Conservation (phyloP, 805 yeast genomes). For the Lipomyces yamanashiensis region DNA sequence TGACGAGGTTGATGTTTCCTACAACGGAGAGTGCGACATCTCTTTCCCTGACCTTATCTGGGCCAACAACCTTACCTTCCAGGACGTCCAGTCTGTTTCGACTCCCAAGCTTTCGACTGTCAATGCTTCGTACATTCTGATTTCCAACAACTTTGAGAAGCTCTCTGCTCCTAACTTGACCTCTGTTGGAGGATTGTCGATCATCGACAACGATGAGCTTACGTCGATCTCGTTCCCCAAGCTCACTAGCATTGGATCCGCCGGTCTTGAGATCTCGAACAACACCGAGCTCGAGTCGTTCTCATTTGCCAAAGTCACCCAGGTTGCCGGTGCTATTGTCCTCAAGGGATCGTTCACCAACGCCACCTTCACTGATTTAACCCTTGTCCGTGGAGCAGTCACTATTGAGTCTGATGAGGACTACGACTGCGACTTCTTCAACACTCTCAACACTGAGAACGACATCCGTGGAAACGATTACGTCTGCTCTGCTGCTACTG, state of each 20-base stretch:
- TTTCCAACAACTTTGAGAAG: constrained; percentile 62
- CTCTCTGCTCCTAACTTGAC: constrained; percentile 53
- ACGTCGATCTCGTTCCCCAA: constrained; percentile 68
- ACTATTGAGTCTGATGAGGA: constrained; percentile 74
- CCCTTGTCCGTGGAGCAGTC: constrained; percentile 91
- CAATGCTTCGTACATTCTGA: constrained; percentile 82
- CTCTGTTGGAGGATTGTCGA: constrained; percentile 75
- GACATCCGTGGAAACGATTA: constrained; percentile 89
- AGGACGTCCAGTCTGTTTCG: constrained; percentile 74
- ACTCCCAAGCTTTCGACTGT: constrained; percentile 69
- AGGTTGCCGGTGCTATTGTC: constrained; percentile 87
- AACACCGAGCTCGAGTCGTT: constrained; percentile 72
- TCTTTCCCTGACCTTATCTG: constrained; percentile 59
- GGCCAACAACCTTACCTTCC: constrained; percentile 89
- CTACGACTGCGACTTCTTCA: constrained; percentile 80
- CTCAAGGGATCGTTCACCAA: constrained; percentile 79
- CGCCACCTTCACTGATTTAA: constrained; percentile 74
- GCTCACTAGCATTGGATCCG: constrained; percentile 72
- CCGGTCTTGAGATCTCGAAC: constrained; percentile 90
- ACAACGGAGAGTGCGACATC: constrained; percentile 77
- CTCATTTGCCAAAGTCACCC: constrained; percentile 68
- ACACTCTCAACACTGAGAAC: constrained; percentile 72
- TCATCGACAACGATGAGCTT: constrained; percentile 75
- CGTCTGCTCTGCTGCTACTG: constrained; percentile 68
- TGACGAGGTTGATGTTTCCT: constrained; percentile 75